These are phyloP conservation scores for Ophiocordyceps robertsii DNA, from an alignment of 2,329 filamentous ascomycete genomes.

Conservation along the genomic window DNA sequence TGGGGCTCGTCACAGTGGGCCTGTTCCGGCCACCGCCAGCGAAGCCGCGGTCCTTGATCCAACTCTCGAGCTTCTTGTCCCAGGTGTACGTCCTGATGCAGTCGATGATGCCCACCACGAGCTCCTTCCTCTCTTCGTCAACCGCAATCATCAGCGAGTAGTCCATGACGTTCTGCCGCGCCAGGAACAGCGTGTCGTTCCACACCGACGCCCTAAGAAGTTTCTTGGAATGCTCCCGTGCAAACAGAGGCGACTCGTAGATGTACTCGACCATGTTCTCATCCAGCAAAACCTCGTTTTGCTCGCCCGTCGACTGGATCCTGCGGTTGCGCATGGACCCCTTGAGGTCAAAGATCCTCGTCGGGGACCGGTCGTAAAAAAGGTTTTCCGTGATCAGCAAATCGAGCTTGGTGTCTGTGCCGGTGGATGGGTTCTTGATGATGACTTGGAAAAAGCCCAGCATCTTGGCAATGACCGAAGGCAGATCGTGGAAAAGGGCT, in stretches of 20 bases:
- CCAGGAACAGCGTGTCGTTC: slow-evolving; percentile 94
- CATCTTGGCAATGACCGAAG: slow-evolving; percentile 98
- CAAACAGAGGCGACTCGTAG: slow-evolving; percentile 90
- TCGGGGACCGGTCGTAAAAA: slow-evolving; percentile 87
- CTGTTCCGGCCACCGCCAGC: slow-evolving; percentile 63
- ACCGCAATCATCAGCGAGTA: slow-evolving; percentile 98
- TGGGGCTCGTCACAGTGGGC: slow-evolving; percentile 91
- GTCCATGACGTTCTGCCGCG: slow-evolving; percentile 96
- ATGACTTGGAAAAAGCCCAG: slow-evolving; percentile 94
- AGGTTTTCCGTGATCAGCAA: slow-evolving; percentile 94
- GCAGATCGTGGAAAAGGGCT: slow-evolving; percentile 86
- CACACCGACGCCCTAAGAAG: slow-evolving; percentile 82
- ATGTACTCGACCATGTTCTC: slow-evolving; percentile 99
- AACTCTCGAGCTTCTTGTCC: slow-evolving; percentile 99
- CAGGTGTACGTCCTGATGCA: slow-evolving; percentile 98
- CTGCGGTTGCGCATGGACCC: slow-evolving; percentile 98
- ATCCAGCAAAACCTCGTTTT: slow-evolving; percentile 90
- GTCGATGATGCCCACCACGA: slow-evolving; percentile 96
- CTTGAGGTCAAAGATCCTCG: slow-evolving; percentile 88
- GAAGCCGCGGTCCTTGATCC: slow-evolving; percentile 95
- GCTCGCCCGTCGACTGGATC: slow-evolving; percentile 87
- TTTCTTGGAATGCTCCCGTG: slow-evolving; percentile 91
- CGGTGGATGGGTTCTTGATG: slow-evolving; percentile 87
- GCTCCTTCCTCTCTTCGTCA: slow-evolving; percentile 75
- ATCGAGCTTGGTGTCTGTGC: slow-evolving; percentile 88